These are phyloP conservation scores for Ceratocystis huliohia DNA, from an alignment of 2,329 filamentous ascomycete genomes.

Conservation along the genomic window DNA sequence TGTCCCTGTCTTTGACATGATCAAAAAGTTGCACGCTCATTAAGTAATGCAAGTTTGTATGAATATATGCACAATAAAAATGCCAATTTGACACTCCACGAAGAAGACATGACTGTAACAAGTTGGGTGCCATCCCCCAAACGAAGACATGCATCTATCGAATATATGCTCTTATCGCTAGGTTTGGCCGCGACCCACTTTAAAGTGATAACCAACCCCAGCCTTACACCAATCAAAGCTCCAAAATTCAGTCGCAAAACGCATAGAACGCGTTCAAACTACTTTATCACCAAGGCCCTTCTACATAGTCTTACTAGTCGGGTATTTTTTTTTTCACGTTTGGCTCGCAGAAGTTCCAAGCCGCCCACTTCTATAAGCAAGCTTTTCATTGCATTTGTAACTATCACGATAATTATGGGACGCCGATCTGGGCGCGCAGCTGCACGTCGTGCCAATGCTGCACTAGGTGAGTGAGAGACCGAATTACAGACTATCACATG, in stretches of 20 bases:
- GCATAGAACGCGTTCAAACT: not conserved
- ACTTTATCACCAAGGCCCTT: not conserved
- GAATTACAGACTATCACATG: not conserved
- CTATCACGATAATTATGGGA: constrained; percentile 24
- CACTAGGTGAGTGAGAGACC: constrained; percentile 35
- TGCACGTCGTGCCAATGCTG: constrained; percentile 41
- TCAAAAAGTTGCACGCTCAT: not conserved
- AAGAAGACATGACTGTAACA: too few relatives aligned
- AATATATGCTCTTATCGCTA: not conserved
- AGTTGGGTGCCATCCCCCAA: not conserved
- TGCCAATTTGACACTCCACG: too few relatives aligned
- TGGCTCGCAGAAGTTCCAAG: not conserved
- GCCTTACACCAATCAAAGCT: not conserved
- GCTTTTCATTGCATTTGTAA: not conserved
- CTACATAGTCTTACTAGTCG: not conserved
- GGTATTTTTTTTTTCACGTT: not conserved
- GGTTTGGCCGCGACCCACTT: not conserved
- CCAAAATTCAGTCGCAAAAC: constrained; percentile 5
- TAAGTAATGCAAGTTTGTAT: not conserved
- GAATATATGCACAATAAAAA: not conserved
- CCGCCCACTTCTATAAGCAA: not conserved
- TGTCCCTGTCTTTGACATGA: not conserved
- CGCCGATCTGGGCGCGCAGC: constrained; percentile 42
- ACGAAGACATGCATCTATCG: not conserved
- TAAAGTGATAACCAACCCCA: not conserved